phyloP scores from a whole-genome alignment of 2,329 filamentous ascomycete genomes.

The Nannizzia gypsea region DNA sequence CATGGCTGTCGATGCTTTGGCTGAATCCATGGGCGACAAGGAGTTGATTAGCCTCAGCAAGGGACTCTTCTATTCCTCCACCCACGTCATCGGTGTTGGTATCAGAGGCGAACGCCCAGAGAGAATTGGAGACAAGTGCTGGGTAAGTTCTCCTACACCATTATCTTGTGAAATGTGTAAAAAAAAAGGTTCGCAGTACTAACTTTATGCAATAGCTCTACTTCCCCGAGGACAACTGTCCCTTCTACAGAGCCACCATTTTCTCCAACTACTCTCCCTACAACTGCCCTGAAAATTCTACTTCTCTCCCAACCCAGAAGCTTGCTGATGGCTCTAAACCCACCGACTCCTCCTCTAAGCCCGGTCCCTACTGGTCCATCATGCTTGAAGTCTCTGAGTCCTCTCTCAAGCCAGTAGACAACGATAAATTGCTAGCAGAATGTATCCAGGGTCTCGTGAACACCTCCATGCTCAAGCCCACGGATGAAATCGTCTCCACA shows the following conservation, averaged over 20 bases:
- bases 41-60: constrained; percentile 75
- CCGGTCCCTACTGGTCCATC: constrained; percentile 96
- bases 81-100: constrained; percentile 93
- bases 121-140: constrained; percentile 98
- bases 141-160: constrained; percentile 45
- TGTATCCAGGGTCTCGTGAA: constrained; percentile 95
- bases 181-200: not conserved
- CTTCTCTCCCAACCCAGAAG: constrained; percentile 76
- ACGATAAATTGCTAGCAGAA: constrained; percentile 72
- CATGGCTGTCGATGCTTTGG: constrained; percentile 87
- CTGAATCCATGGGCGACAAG: constrained; percentile 75
- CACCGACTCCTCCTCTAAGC: constrained; percentile 55
- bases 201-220: constrained; percentile 51
- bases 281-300: constrained; percentile 79
- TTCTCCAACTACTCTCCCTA: constrained; percentile 99
- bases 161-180: not conserved
- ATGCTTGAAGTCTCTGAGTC: constrained; percentile 99
- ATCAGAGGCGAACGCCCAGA: constrained; percentile 83
- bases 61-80: constrained; percentile 90
- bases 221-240: constrained; percentile 97
- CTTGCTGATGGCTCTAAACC: constrained; percentile 77
- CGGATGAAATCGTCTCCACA: constrained; percentile 91
- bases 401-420: constrained; percentile 83
- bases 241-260: constrained; percentile 98
- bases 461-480: constrained; percentile 86